Percentiles rank a stretch among this genome's conserved stretches.
Evolutionary conservation across 2,329 filamentous ascomycete species (phyloP).

Genomic region (Fusarium algeriense): DNA sequence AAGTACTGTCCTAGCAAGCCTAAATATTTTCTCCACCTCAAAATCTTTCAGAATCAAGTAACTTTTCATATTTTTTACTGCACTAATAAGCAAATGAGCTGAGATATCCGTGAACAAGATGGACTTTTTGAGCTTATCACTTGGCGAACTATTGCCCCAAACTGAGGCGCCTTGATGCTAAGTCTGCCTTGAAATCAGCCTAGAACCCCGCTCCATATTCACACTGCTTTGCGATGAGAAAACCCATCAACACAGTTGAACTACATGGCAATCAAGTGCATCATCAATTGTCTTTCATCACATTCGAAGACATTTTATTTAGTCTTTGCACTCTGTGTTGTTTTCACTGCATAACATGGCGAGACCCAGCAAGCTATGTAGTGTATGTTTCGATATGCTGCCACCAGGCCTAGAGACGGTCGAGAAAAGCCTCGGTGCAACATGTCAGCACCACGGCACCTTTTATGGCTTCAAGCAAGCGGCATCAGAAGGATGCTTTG

Average conservation of each 20-base stretch:
- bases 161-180: too few species aligned
- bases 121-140: accelerated
- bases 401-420: background rate
- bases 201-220: background rate
- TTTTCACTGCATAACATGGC: background rate
- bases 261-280: background rate
- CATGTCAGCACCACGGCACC: background rate
- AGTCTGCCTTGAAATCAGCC: background rate
- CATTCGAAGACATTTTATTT: accelerated
- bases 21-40: too few species aligned
- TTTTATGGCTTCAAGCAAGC: background rate
- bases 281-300: too few species aligned
- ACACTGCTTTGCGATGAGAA: background rate
- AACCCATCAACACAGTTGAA: background rate
- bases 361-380: background rate
- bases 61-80: too few species aligned
- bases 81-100: accelerated
- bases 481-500: background rate
- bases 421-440: background rate
- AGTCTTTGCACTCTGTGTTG: background rate
- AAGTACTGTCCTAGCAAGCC: too few species aligned
- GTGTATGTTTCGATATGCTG: background rate
- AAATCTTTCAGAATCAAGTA: too few species aligned
- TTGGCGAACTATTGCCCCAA: background rate
- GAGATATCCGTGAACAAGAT: accelerated